A percentile compares a stretch with the other conserved stretches of the same genome.
phyloP scores from a whole-genome alignment of 257 asterid genomes.

The Nicotiana benthamiana region DNA sequence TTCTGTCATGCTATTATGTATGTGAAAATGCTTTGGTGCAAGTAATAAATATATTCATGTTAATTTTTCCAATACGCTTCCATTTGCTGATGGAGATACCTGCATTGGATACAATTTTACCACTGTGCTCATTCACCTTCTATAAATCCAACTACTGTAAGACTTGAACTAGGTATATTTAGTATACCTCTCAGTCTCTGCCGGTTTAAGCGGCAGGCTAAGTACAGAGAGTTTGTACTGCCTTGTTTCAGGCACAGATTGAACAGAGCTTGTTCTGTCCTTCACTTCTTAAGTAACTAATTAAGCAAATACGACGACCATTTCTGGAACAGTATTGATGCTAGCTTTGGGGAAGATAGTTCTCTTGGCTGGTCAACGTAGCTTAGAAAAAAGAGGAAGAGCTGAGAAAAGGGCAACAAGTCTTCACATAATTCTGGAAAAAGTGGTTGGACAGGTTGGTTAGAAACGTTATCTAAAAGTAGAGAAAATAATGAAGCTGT shows the following conservation, averaged over 20 bases:
- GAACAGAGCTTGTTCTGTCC: slow-evolving; percentile 55
- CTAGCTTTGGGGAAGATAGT: slow-evolving; percentile 86
- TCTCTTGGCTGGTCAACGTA: slow-evolving; percentile 88
- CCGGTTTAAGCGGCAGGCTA: slow-evolving; percentile 88
- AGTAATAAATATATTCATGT: not conserved
- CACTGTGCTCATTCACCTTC: too few species aligned
- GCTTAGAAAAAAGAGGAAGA: slow-evolving; percentile 76
- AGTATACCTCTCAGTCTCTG: slow-evolving; percentile 64
- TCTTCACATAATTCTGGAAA: slow-evolving; percentile 41
- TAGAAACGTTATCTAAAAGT: slow-evolving; percentile 43
- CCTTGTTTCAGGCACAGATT: slow-evolving; percentile 19
- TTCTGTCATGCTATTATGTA: not conserved
- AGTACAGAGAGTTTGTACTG: slow-evolving; percentile 40
- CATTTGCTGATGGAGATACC: not conserved
- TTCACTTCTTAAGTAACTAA: slow-evolving; percentile 62
- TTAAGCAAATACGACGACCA: slow-evolving; percentile 73
- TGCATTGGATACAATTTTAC: too few species aligned
- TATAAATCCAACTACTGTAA: slow-evolving; percentile 23
- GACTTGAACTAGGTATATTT: slow-evolving; percentile 65
- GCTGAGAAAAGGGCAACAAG: slow-evolving; percentile 45
- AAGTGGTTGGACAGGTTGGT: slow-evolving; percentile 96
- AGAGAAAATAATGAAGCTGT: slow-evolving; percentile 33
- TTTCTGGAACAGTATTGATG: slow-evolving; percentile 82
- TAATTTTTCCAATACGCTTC: not conserved
- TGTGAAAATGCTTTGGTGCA: not conserved